phyloP scores from a whole-genome alignment of 345 rosid species.

The Euphorbia tirucalli region DNA sequence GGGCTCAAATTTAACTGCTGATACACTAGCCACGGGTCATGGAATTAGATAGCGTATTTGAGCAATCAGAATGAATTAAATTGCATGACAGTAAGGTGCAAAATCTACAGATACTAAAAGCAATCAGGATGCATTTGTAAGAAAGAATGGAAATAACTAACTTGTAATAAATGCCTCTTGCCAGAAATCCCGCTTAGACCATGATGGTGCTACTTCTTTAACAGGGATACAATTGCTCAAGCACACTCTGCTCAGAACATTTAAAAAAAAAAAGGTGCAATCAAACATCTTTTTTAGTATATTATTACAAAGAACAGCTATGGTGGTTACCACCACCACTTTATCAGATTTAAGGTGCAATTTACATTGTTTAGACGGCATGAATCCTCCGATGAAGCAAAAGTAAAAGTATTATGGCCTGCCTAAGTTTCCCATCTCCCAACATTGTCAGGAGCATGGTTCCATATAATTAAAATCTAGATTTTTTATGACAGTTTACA shows the following conservation, averaged over 20 bases:
- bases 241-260: slow-evolving; percentile 20
- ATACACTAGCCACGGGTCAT: background rate
- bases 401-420: background rate
- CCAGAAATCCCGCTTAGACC: slow-evolving; percentile 27
- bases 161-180: slow-evolving; percentile 36
- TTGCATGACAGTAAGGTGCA: background rate
- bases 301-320: background rate
- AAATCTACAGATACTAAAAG: background rate
- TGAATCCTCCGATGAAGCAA: background rate
- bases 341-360: background rate
- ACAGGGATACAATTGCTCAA: slow-evolving; percentile 26
- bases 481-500: background rate
- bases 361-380: too few relatives aligned
- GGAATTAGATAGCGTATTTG: background rate
- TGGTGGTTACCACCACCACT: background rate
- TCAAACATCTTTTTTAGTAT: background rate
- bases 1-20: background rate
- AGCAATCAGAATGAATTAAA: background rate
- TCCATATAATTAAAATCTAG: background rate
- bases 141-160: background rate
- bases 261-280: background rate
- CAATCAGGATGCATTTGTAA: background rate
- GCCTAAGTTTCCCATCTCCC: background rate
- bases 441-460: background rate
- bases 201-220: slow-evolving; percentile 33